phyloP scores from a whole-genome alignment of 2,329 filamentous ascomycete genomes.

The Xylaria sp. region DNA sequence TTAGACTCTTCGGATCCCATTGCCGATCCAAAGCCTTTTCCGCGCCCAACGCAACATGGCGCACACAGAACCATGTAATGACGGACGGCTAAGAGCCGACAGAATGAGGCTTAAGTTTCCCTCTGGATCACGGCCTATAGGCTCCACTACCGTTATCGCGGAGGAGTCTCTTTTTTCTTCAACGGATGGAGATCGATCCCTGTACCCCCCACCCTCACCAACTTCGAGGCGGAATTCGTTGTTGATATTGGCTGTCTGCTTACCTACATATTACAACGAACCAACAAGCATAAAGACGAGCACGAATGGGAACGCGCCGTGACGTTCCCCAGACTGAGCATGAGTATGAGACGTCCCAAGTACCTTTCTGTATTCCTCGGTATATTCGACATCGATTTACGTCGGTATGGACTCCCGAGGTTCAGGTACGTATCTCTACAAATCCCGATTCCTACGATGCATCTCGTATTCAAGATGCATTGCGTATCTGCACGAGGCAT shows the following conservation, averaged over 20 bases:
- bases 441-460: neutral
- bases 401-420: neutral
- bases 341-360: conserved; percentile 15
- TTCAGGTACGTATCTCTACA: conserved; percentile 3
- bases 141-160: conserved; percentile 22
- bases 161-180: neutral
- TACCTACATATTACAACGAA: conserved; percentile 24
- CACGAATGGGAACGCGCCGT: conserved; percentile 6
- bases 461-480: conserved; percentile 13
- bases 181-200: conserved; percentile 13
- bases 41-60: neutral
- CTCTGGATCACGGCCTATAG: conserved; percentile 20
- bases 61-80: conserved; percentile 1
- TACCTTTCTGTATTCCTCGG: conserved; percentile 17
- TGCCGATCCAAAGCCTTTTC: neutral
- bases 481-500: conserved; percentile 24
- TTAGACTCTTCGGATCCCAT: neutral
- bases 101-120: conserved; percentile 13
- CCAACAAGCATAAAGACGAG: conserved; percentile 28
- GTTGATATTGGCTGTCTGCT: conserved; percentile 21
- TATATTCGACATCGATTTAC: conserved; percentile 23
- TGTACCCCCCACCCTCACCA: conserved; percentile 4
- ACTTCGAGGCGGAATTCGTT: conserved; percentile 16
- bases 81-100: conserved; percentile 8
- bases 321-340: conserved; percentile 1